Base-by-base conservation (phyloP, 495 filamentous ascomycete species). In the Jackrogersella minutella region DNA sequence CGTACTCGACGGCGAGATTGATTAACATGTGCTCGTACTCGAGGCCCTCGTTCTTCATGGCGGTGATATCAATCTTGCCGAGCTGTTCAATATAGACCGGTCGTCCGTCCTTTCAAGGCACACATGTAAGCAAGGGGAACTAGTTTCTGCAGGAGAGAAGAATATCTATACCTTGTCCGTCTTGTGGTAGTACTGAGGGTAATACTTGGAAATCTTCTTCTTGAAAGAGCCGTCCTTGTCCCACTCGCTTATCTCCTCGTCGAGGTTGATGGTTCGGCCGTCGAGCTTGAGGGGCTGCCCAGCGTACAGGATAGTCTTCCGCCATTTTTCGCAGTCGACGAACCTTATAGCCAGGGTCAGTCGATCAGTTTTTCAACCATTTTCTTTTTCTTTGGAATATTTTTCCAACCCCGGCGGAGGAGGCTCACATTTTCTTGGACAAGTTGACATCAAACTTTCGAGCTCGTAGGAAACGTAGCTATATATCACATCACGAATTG, bases 131-230 rank as follows among this genome's bases (percentile, higher is more conserved):
- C 36, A 61, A 61, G 9, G 7, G n/a, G 33, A 39, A 43, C 31
- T 11, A 10, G n/a, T 41, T 11, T 16, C 11, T 50, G 49, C 30
- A 17, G 19, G 16, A 28, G 9, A 41, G 2, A 14, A 13, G 6
- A 11, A 17, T 19, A 39, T 49, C 37, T 56, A 16, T 79, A 95
- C 93, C 84, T 96, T 97, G 80, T 99, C 95, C 5, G 92, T 99
- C 82, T 96, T 97, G 85, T 99, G 95, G 78, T 99, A 99, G 83
- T 95, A 99, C 82, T 99, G 95, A 2, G 93, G 93, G 77, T 99
- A 99, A 83, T 90, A 97, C 76, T 94, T 80, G 81, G 93, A 95
- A 43, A 99, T 85, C 73, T 93, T 72, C 47, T 84, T 78, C 84
- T 97, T 97, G 85, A 97, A 96, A 22, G 80, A 83, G 77, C 72